Percentiles rank a stretch among this genome's conserved stretches.
phyloP scores from a whole-genome alignment of 2,329 filamentous ascomycete genomes.

The Graphiopsis chlorocephala region DNA sequence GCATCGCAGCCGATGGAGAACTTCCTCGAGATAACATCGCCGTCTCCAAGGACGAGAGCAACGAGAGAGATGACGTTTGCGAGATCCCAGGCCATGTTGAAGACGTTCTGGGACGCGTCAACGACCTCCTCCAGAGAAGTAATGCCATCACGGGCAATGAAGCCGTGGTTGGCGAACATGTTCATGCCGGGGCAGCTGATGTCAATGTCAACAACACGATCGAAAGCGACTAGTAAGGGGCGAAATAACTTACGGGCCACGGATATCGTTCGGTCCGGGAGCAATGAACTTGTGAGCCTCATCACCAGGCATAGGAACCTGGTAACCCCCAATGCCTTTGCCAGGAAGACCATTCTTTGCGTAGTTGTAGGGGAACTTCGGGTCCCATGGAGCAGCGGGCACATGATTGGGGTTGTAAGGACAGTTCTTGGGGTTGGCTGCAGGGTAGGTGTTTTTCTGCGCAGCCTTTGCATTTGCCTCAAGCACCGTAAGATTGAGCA shows the following conservation, averaged over 20 bases:
- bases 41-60: constrained; percentile 19
- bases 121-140: constrained; percentile 41
- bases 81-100: constrained; percentile 42
- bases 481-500: constrained; percentile 16
- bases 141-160: constrained; percentile 41
- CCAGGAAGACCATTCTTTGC: constrained; percentile 42
- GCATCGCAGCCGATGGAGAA: constrained; percentile 43
- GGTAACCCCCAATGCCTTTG: constrained; percentile 39
- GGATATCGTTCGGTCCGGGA: constrained; percentile 38
- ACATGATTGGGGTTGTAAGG: constrained; percentile 39
- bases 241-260: constrained; percentile 34
- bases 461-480: neutral
- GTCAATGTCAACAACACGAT: neutral
- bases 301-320: constrained; percentile 43
- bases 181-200: constrained; percentile 34
- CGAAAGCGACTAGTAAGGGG: neutral
- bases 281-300: constrained; percentile 36
- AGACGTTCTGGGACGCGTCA: constrained; percentile 43
- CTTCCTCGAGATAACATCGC: constrained; percentile 35
- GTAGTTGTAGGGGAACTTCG: constrained; percentile 39
- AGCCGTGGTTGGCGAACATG: constrained; percentile 41
- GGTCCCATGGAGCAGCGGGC: constrained; percentile 33
- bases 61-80: constrained; percentile 35
- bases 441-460: constrained; percentile 3
- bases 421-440: constrained; percentile 27